These are phyloP conservation scores for Colletotrichum truncatum DNA, from an alignment of 2,329 filamentous ascomycete species.

Conservation along the genomic window DNA sequence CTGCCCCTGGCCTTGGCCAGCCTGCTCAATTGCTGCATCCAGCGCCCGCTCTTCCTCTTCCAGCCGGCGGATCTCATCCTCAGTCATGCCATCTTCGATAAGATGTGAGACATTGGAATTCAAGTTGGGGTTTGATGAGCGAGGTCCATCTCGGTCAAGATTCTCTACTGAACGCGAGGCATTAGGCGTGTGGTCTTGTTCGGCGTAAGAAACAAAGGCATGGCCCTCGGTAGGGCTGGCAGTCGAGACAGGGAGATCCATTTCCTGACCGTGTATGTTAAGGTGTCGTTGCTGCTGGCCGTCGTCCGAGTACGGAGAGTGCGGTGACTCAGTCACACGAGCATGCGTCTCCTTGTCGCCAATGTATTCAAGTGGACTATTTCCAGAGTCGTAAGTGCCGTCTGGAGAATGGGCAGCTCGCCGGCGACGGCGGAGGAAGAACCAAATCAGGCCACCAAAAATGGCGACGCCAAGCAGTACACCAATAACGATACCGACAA, in stretches of 20 bases:
- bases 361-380: constrained; percentile 47
- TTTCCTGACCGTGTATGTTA: neutral
- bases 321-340: constrained; percentile 48
- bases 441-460: constrained; percentile 50
- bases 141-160: neutral
- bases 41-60: constrained; percentile 68
- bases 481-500: constrained; percentile 57
- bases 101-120: constrained; percentile 57
- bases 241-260: neutral
- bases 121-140: constrained; percentile 32
- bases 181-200: constrained; percentile 8
- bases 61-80: constrained; percentile 61
- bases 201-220: constrained; percentile 9
- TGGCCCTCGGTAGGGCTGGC: constrained; percentile 1
- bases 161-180: constrained; percentile 12
- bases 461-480: constrained; percentile 49
- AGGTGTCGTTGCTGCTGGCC: constrained; percentile 34
- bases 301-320: constrained; percentile 55
- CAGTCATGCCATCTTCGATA: constrained; percentile 69
- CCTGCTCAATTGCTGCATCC: constrained; percentile 64
- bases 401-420: constrained; percentile 34
- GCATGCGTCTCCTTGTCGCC: constrained; percentile 55
- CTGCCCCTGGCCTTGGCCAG: constrained; percentile 35
- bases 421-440: constrained; percentile 49
- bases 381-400: constrained; percentile 38